phyloP scores from a whole-genome alignment of 2,329 filamentous ascomycete genomes.

The Aureobasidium lini region DNA sequence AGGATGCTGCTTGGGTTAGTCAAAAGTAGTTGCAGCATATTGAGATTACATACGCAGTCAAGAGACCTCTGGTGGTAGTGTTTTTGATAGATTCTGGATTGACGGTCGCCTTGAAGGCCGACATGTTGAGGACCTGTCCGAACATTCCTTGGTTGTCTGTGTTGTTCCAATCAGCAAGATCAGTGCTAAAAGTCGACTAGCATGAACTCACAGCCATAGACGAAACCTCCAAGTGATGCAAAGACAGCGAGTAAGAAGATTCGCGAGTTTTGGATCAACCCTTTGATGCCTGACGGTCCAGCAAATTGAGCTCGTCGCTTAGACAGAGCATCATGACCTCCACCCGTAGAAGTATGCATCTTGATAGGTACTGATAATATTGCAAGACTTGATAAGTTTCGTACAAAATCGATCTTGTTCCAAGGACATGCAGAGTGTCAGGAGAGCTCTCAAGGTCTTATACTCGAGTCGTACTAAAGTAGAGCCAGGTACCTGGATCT shows the following conservation, averaged over 20 bases:
- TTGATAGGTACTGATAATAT: background rate
- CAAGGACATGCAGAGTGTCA: background rate
- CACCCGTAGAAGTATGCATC: conserved; percentile 3
- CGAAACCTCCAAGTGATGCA: conserved; percentile 22
- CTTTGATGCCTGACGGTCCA: conserved; percentile 20
- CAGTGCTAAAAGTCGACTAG: background rate
- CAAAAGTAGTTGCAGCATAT: no score
- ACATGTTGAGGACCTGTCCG: conserved; percentile 21
- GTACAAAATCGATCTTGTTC: background rate
- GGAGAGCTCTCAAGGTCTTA: background rate
- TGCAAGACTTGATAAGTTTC: background rate
- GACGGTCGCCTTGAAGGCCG: conserved; percentile 17
- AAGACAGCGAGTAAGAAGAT: conserved; percentile 22
- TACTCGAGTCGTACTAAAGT: background rate
- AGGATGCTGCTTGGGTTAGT: conserved; percentile 44
- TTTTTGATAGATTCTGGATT: conserved; percentile 9
- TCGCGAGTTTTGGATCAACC: conserved; percentile 20
- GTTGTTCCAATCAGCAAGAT: background rate
- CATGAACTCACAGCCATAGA: conserved; percentile 22
- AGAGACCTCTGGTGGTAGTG: conserved; percentile 7
- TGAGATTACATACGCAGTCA: conserved; percentile 4
- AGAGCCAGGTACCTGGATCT: conserved; percentile 6
- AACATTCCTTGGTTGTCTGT: conserved; percentile 24
- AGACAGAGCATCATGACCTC: conserved; percentile 16
- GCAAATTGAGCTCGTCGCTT: conserved; percentile 20